Conservation (phyloP, 2,329 filamentous ascomycete genomes). For the Trichoderma atrobrunneum region DNA sequence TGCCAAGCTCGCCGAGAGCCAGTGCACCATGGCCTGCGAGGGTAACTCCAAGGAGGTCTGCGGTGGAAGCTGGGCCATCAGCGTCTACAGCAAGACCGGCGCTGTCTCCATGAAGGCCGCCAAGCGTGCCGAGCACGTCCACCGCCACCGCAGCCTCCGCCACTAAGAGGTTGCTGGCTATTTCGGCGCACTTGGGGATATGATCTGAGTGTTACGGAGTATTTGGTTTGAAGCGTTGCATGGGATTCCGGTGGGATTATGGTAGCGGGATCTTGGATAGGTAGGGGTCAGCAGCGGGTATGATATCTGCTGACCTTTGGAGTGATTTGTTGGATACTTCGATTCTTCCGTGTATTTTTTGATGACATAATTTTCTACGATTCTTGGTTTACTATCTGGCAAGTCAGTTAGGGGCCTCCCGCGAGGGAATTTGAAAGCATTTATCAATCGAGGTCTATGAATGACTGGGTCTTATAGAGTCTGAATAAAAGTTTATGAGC, state of each 20-base stretch:
- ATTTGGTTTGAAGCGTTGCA: constrained; percentile 11
- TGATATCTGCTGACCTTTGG: constrained; percentile 17
- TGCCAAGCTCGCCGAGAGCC: constrained; percentile 41
- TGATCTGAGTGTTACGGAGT: neutral
- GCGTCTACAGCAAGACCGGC: constrained; percentile 42
- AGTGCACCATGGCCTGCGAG: constrained; percentile 46
- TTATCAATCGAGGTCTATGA: constrained; percentile 17
- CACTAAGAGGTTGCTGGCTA: constrained; percentile 23
- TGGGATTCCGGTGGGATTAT: neutral
- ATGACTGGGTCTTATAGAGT: constrained; percentile 18
- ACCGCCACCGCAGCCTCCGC: constrained; percentile 33
- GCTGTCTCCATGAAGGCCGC: constrained; percentile 28
- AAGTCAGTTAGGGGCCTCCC: neutral
- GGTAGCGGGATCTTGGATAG: neutral
- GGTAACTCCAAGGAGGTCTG: constrained; percentile 49
- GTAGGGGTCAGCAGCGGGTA: neutral
- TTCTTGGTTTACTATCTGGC: constrained; percentile 11
- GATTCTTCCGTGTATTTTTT: constrained; percentile 21
- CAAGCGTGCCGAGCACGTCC: constrained; percentile 37
- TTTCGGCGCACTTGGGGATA: neutral
- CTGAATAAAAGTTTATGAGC: constrained; percentile 14
- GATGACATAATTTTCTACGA: constrained; percentile 9
- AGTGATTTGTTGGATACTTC: constrained; percentile 17
- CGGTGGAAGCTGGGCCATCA: constrained; percentile 48
- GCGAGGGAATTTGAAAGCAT: constrained; percentile 7